Evolutionary conservation across 2,329 filamentous ascomycete species (phyloP).

Genomic region (Curvularia verruculosa): DNA sequence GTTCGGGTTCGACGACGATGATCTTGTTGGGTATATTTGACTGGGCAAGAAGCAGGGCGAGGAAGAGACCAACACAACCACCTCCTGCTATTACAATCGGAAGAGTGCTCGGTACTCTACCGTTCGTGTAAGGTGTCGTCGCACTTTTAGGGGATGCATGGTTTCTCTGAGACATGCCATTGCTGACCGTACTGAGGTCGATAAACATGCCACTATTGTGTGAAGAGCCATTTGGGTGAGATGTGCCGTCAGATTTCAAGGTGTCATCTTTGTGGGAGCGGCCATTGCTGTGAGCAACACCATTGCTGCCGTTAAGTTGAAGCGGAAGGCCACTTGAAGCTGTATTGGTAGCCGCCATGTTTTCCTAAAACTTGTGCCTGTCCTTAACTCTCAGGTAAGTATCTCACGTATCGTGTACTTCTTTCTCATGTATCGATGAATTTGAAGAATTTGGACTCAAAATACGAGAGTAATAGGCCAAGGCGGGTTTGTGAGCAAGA

Average conservation of each 20-base stretch:
- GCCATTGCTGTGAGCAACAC: neutral
- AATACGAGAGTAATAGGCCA: neutral
- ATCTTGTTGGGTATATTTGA: conserved; percentile 43
- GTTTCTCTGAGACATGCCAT: neutral
- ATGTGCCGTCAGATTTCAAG: neutral
- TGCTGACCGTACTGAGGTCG: neutral
- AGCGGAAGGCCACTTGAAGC: neutral
- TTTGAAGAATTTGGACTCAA: neutral
- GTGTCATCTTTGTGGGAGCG: neutral
- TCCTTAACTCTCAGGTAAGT: neutral
- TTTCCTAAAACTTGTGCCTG: neutral
- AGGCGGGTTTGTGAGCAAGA: neutral
- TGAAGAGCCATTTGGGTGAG: neutral
- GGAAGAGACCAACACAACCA: conserved; percentile 51
- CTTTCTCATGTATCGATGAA: neutral
- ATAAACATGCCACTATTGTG: neutral
- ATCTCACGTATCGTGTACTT: neutral
- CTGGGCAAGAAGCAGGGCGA: conserved; percentile 48
- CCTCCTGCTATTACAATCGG: conserved; percentile 50
- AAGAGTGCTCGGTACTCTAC: conserved; percentile 2
- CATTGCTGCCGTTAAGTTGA: neutral
- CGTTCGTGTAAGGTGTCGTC: neutral
- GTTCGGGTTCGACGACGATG: conserved; percentile 41
- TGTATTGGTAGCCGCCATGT: conserved; percentile 7
- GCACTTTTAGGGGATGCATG: neutral